Conservation (phyloP, 1,284 basidiomycete genomes). For the Cerrena zonata region DNA sequence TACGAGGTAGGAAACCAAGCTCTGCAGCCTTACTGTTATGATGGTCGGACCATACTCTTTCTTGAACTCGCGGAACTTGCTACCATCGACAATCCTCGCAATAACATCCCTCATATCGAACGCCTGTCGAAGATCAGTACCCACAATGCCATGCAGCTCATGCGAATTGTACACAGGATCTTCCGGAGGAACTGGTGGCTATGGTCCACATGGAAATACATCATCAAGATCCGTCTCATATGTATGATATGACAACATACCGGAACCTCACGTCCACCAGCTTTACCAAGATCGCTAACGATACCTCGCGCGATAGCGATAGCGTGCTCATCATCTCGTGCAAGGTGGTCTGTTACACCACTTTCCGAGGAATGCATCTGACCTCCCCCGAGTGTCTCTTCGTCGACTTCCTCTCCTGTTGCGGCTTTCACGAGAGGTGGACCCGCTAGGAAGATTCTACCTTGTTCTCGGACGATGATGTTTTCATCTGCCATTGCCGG, state of each 20-base stretch:
- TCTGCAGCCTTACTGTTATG: constrained; percentile 80
- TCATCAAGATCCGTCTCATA: background rate
- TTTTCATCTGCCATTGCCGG: constrained; percentile 96
- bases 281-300: constrained; percentile 71
- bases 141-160: constrained; percentile 88
- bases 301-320: constrained; percentile 79
- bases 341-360: constrained; percentile 91
- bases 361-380: constrained; percentile 92
- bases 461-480: constrained; percentile 90
- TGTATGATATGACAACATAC: constrained; percentile 38
- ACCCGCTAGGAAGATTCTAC: constrained; percentile 91
- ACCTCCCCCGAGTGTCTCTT: constrained; percentile 87
- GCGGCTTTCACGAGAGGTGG: constrained; percentile 94
- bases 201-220: background rate
- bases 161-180: constrained; percentile 74
- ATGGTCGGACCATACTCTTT: constrained; percentile 89
- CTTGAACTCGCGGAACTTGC: constrained; percentile 91
- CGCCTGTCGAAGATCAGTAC: constrained; percentile 78
- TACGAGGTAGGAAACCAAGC: constrained; percentile 22
- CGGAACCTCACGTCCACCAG: constrained; percentile 41
- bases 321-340: constrained; percentile 83
- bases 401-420: constrained; percentile 88
- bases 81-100: constrained; percentile 85
- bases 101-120: constrained; percentile 95
- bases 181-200: constrained; percentile 59